phyloP scores from a whole-genome alignment of 169 alveolate genomes.

The Pseudocohnilembus persalinus region DNA sequence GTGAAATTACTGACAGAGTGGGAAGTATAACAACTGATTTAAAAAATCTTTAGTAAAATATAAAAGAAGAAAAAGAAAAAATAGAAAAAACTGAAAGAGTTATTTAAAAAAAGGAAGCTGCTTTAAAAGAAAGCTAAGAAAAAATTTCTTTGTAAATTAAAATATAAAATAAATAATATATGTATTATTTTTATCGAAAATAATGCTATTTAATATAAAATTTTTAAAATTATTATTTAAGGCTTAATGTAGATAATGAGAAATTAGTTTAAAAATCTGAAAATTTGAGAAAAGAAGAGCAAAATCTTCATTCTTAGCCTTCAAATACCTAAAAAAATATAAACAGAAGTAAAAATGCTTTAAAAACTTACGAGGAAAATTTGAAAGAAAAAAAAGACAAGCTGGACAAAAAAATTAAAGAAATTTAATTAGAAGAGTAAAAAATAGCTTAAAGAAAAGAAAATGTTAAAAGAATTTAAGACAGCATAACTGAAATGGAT shows the following conservation, averaged over 20 bases:
- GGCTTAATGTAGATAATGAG: conserved; percentile 40
- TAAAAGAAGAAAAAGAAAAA: neutral
- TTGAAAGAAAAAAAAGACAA: conserved; percentile 44
- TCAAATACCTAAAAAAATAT: conserved; percentile 46
- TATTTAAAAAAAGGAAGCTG: neutral
- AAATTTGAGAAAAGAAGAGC: conserved; percentile 33
- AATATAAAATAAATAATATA: conserved; percentile 21
- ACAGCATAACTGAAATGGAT: conserved; percentile 20
- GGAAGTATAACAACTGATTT: neutral
- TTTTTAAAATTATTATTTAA: conserved; percentile 17
- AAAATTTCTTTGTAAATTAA: too few relatives aligned
- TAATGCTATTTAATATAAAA: conserved; percentile 10
- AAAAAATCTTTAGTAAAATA: conserved; percentile 10
- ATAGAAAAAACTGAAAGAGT: neutral
- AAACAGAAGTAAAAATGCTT: conserved; percentile 46
- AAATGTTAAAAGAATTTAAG: conserved; percentile 13
- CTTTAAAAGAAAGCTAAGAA: too few relatives aligned
- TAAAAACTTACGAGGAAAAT: conserved; percentile 41
- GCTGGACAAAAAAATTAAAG: conserved; percentile 17
- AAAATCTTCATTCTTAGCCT: conserved; percentile 45
- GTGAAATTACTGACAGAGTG: conserved; percentile 11
- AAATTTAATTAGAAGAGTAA: neutral
- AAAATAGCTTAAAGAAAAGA: conserved; percentile 14
- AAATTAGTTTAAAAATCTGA: conserved; percentile 41
- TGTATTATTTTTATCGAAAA: conserved; percentile 29